phyloP scores from a whole-genome alignment of 495 filamentous ascomycete genomes.

The Neurospora sp. region DNA sequence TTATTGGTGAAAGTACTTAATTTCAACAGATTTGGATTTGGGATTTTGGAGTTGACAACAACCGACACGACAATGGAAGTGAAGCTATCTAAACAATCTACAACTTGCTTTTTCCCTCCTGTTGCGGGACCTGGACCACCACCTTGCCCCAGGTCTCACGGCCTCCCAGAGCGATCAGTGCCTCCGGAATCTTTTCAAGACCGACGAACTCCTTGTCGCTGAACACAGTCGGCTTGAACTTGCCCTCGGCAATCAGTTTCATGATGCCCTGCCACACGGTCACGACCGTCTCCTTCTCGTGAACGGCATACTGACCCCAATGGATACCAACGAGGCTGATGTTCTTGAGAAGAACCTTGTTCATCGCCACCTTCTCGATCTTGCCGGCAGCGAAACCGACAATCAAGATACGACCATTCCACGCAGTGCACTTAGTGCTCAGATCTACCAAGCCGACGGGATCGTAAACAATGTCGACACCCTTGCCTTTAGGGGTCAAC shows the following conservation, averaged over 20 bases:
- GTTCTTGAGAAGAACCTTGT: constrained; percentile 89
- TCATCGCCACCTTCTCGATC: constrained; percentile 88
- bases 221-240: constrained; percentile 74
- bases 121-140: constrained; percentile 69
- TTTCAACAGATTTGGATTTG: background rate
- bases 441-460: constrained; percentile 79
- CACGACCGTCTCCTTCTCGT: constrained; percentile 60
- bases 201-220: constrained; percentile 74
- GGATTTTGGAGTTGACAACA: background rate
- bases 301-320: constrained; percentile 74
- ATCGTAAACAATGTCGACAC: constrained; percentile 86
- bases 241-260: constrained; percentile 62
- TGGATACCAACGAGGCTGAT: constrained; percentile 82
- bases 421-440: constrained; percentile 78
- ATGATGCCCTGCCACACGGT: constrained; percentile 76
- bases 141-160: constrained; percentile 95
- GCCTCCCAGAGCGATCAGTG: constrained; percentile 64
- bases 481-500: constrained; percentile 58
- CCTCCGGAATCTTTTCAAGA: constrained; percentile 66
- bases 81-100: constrained; percentile 12
- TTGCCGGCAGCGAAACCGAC: constrained; percentile 83
- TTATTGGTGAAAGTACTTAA: background rate
- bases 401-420: constrained; percentile 80
- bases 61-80: background rate
- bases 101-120: constrained; percentile 47